Evolutionary conservation across 1,139 yeast species (phyloP), one percentile per base, ranked within the genome.

Genomic region (Suhomyces yuchorum): DNA sequence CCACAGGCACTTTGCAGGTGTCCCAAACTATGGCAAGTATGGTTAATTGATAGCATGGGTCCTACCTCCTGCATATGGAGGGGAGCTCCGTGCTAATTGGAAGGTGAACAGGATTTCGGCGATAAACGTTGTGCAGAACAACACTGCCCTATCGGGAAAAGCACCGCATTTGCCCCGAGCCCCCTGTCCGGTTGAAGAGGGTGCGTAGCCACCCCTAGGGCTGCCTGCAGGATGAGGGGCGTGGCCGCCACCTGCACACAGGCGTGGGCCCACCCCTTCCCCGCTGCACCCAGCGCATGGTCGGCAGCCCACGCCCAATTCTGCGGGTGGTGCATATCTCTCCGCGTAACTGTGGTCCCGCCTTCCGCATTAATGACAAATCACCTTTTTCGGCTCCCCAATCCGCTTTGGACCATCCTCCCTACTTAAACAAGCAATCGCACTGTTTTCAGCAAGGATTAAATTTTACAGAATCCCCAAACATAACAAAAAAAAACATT

Each of bases 321-420:
- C 24, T 37, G 40, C 40, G 33, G 28, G 28, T 28, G 30, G 33
- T 23, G 43, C 44, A 42, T 42, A 24, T 20, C 17, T 15, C 28
- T 26, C 20, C 28, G 47, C 43, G 50, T 51, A 51, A 48, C 14
- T 20, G 14, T 9, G 34, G 32, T 40, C 43, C 47, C 48, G 47
- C 53, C 51, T 51, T 51, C 54, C 54, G 40, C 50, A 49, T 51
- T 48, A 48, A 51, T 48, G 44, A 45, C 50, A 47, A 45, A 51
- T 51, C 52, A 47, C 54, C 54, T 39, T 47, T 47, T 51, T 47
- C 40, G 52, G 50, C 47, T 43, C 45, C 42, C 45, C 41, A 44
- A 43, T 28, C 50, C 50, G 45, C 43, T 32, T 47, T 47, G 37
- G 50, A 47, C 47, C 47, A 47, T 40, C 28, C 45, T 23, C 50